phyloP scores from a whole-genome alignment of 768 basidiomycete genomes.

The Udeniomyces megalosporus region DNA sequence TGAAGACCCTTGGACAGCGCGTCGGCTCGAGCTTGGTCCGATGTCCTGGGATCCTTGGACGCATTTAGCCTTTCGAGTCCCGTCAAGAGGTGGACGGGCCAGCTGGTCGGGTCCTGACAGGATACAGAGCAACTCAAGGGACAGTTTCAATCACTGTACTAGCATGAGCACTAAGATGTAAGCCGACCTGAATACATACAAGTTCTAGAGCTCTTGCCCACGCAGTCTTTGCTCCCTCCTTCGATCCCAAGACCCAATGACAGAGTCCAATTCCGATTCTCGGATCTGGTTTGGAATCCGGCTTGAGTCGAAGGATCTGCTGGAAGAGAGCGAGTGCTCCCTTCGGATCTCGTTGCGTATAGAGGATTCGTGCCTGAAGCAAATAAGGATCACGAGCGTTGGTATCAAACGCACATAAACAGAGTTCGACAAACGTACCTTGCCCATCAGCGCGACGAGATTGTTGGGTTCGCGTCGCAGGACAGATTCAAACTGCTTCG shows the following conservation, averaged over 20 bases:
- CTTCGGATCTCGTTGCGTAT: slow-evolving; percentile 56
- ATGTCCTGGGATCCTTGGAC: slow-evolving; percentile 52
- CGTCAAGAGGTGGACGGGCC: slow-evolving; percentile 63
- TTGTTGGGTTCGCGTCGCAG: slow-evolving; percentile 67
- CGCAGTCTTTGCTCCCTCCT: slow-evolving; percentile 61
- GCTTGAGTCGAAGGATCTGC: slow-evolving; percentile 58
- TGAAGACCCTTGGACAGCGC: slow-evolving; percentile 42
- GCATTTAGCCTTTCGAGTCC: slow-evolving; percentile 75
- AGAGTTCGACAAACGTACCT: slow-evolving; percentile 26
- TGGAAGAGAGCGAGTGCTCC: slow-evolving; percentile 76
- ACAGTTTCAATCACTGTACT: too few relatives aligned
- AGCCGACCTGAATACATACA: slow-evolving; percentile 35
- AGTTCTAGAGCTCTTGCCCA: slow-evolving; percentile 82
- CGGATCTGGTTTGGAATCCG: slow-evolving; percentile 73
- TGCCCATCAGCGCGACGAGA: slow-evolving; percentile 69
- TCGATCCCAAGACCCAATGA: slow-evolving; percentile 75
- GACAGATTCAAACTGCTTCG: slow-evolving; percentile 64
- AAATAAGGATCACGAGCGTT: too few relatives aligned
- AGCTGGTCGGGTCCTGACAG: slow-evolving; percentile 55
- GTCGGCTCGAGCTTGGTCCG: slow-evolving; percentile 29
- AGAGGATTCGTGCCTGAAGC: slow-evolving; percentile 62
- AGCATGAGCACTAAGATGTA: not conserved
- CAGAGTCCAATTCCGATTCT: slow-evolving; percentile 91
- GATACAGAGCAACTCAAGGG: not conserved
- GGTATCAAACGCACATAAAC: too few relatives aligned